Conservation (phyloP, 2,329 filamentous ascomycete species). For the Dactylellina parvicollis region DNA sequence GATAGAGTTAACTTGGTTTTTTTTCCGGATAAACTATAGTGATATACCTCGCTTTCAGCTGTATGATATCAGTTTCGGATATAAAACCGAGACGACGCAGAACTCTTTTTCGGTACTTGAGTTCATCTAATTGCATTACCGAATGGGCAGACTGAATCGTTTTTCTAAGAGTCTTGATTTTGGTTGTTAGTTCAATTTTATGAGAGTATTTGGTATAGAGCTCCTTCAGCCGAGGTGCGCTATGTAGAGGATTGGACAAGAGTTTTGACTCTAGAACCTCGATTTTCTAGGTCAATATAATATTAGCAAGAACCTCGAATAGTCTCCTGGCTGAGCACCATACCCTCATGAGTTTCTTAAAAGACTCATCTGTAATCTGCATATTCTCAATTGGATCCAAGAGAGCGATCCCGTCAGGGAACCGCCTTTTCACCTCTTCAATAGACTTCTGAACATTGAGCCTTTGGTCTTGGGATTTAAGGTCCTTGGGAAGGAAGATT, state of each 20-base stretch:
- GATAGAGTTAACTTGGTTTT: background rate
- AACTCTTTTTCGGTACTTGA: conserved; percentile 95
- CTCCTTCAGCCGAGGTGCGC: conserved; percentile 82
- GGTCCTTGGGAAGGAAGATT: conserved; percentile 81
- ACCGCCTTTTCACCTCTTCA: conserved; percentile 82
- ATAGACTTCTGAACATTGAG: conserved; percentile 75
- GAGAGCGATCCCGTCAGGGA: conserved; percentile 88
- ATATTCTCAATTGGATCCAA: conserved; percentile 96
- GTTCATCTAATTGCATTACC: conserved; percentile 91
- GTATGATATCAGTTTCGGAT: conserved; percentile 92
- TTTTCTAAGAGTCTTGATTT: conserved; percentile 90
- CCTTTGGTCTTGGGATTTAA: conserved; percentile 74
- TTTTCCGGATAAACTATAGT: background rate
- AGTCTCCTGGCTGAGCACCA: conserved; percentile 55
- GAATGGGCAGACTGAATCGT: conserved; percentile 84
- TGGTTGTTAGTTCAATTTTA: conserved; percentile 78
- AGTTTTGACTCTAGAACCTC: conserved; percentile 93
- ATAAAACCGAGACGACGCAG: conserved; percentile 93
- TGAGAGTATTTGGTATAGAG: conserved; percentile 86
- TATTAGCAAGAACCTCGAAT: background rate
- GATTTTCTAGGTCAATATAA: conserved; percentile 75
- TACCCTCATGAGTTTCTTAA: conserved; percentile 84
- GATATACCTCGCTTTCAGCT: conserved; percentile 80
- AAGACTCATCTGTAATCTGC: conserved; percentile 88
- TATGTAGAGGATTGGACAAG: conserved; percentile 87